Evolutionary conservation across 1,284 basidiomycete species (phyloP), one percentile per base, ranked within the genome.

Genomic region (Puccinia sorghi): DNA sequence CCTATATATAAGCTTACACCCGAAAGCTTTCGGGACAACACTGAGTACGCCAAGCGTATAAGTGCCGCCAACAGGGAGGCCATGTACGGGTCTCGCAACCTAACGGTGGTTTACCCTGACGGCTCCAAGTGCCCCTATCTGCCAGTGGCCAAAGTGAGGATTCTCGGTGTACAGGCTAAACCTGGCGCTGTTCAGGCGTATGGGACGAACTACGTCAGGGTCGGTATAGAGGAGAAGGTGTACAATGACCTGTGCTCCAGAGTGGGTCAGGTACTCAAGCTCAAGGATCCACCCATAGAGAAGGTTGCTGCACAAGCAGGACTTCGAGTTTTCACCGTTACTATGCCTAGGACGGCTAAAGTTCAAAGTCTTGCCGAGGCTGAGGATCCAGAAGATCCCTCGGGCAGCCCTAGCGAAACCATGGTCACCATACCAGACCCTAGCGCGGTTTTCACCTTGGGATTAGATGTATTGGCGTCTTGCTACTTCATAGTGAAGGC

Each of bases 401-500:
- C 54, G 6, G 54, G n/a, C 15, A 22, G 54, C 54, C 54, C 54
- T 27, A 56, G 54, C 6, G 32, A 63, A 32, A 41, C 12, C 32
- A 63, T 39, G 59, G 27, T 63, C 11, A 41, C 59, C 20, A 39
- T 63, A 39, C 59, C 27, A 12, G 57, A 61, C 32, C 57, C 25
- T 12, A 22, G 25, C 22, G 27, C 13, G 4, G 39, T 63, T 8
- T 63, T 63, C 32, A 63, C 27, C 15, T 2, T 41, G 39, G 59
- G 59, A 8, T 8, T 63, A 22, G 59, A 63, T 32, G 27, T 63
- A 4, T n/a, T 63, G 32, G 59, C 25, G n/a, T 63, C 39, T 3
- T 63, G 59, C 32, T 63, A 63, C 59, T 63, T 63, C 59, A 39
- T 63, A 32, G 39, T 39, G 8, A 63, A 63, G 15, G 59, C 59